Evolutionary conservation across 2,329 filamentous ascomycete genomes (phyloP).

Genomic region (Curvularia lunata): DNA sequence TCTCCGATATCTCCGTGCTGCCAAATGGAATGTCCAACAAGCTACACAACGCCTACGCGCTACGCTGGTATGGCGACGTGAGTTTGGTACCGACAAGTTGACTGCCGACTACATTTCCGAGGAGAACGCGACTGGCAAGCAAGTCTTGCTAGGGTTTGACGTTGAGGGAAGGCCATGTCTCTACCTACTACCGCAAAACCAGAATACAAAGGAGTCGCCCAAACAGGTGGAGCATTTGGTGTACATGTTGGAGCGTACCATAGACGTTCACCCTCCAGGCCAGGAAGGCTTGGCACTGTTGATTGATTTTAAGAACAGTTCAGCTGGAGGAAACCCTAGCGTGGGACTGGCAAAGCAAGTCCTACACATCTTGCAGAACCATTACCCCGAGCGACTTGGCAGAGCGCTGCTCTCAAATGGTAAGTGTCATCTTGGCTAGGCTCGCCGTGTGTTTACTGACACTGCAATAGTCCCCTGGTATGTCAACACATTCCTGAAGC

Average conservation of each 20-base stretch:
- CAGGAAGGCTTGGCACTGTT: slow-evolving; percentile 87
- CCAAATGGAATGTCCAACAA: slow-evolving; percentile 80
- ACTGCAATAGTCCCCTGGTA: slow-evolving; percentile 77
- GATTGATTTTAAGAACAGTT: slow-evolving; percentile 88
- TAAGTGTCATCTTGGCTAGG: slow-evolving; percentile 52
- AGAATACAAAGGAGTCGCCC: slow-evolving; percentile 88
- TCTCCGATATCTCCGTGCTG: slow-evolving; percentile 88
- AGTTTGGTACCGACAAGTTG: slow-evolving; percentile 78
- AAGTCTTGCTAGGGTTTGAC: slow-evolving; percentile 87
- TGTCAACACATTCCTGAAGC: slow-evolving; percentile 92
- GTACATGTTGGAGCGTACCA: slow-evolving; percentile 90
- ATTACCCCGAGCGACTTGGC: slow-evolving; percentile 92
- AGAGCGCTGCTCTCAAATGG: slow-evolving; percentile 88
- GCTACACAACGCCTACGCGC: slow-evolving; percentile 79
- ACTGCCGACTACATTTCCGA: slow-evolving; percentile 87
- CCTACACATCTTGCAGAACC: slow-evolving; percentile 89
- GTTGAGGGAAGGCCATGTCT: slow-evolving; percentile 83
- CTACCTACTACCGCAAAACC: slow-evolving; percentile 85
- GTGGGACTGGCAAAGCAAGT: slow-evolving; percentile 80
- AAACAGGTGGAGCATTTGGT: slow-evolving; percentile 92
- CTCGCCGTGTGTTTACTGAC: slow-evolving; percentile 5
- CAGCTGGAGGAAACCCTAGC: slow-evolving; percentile 76
- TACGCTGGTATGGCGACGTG: slow-evolving; percentile 86
- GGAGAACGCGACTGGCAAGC: slow-evolving; percentile 97
- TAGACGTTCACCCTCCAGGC: slow-evolving; percentile 84